A percentile compares a stretch with the other conserved stretches of the same genome.
These are phyloP conservation scores for Eutrema yunnanense DNA, from an alignment of 345 rosid species.

Conservation along the genomic window DNA sequence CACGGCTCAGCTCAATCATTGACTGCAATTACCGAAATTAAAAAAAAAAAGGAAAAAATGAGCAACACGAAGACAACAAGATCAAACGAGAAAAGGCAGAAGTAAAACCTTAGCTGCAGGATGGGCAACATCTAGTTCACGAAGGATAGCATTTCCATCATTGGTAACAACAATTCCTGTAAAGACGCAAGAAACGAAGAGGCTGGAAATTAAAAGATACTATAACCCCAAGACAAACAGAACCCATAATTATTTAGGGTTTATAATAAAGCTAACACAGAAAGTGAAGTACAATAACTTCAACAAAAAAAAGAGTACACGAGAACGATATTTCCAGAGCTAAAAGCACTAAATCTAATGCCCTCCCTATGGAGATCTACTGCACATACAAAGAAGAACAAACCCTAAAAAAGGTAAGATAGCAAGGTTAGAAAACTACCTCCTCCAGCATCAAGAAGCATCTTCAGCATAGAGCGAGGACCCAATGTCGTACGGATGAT, in stretches of 20 bases:
- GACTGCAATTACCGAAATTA: conserved; percentile 40
- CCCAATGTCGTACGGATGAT: conserved; percentile 94
- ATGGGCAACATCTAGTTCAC: conserved; percentile 82
- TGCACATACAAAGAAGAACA: background rate
- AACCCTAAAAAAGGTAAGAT: background rate
- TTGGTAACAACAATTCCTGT: conserved; percentile 88
- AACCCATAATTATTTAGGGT: background rate
- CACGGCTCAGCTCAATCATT: conserved; percentile 88
- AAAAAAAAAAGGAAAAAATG: background rate
- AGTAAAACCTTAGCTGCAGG: conserved; percentile 78
- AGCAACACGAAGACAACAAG: background rate
- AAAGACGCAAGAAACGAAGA: background rate
- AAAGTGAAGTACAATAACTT: background rate
- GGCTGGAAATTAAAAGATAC: background rate
- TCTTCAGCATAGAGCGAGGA: conserved; percentile 91
- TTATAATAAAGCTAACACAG: background rate
- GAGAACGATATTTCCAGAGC: background rate
- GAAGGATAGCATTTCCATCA: conserved; percentile 90
- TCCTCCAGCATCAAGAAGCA: conserved; percentile 85
- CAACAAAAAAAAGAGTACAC: background rate
- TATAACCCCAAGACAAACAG: background rate
- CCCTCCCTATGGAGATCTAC: background rate
- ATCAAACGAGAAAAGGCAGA: background rate
- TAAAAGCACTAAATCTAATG: background rate
- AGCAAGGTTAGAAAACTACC: conserved; percentile 31